A percentile compares a stretch with the other conserved stretches of the same genome.
phyloP scores from a whole-genome alignment of 345 rosid species.

The Eutrema yunnanense region DNA sequence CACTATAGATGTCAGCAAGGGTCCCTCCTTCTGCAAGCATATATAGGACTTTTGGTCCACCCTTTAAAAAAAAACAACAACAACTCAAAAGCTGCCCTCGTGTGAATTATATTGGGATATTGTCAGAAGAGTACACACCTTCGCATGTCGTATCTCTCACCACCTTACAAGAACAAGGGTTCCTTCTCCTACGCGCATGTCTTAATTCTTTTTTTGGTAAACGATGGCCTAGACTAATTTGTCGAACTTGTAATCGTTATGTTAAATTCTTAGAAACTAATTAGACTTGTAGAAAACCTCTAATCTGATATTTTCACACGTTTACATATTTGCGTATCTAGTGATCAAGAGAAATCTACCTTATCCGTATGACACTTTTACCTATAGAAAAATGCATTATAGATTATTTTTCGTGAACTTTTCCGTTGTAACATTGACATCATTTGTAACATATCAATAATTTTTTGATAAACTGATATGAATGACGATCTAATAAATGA shows the following conservation, averaged over 20 bases:
- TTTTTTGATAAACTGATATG: not conserved
- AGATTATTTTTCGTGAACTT: no score
- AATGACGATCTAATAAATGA: not conserved
- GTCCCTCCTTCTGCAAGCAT: conserved; percentile 17
- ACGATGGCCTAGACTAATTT: not conserved
- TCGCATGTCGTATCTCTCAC: conserved; percentile 6
- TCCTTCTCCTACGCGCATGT: not conserved
- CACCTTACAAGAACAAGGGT: conserved; percentile 1
- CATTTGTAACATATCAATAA: not conserved
- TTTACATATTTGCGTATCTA: no score
- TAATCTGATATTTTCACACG: not conserved
- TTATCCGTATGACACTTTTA: no score
- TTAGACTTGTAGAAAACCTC: not conserved
- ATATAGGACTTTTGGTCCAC: conserved; percentile 14
- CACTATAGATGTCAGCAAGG: conserved; percentile 15
- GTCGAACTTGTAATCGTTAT: not conserved
- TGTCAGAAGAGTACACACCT: conserved; percentile 24
- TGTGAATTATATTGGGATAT: conserved; percentile 27
- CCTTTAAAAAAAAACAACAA: not conserved
- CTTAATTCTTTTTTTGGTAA: not conserved
- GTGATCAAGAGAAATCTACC: no score
- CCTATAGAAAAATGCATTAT: no score
- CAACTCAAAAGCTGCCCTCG: conserved; percentile 28
- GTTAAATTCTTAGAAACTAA: not conserved
- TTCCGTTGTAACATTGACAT: no score